A percentile compares a stretch with the other conserved stretches of the same genome.
These are phyloP conservation scores for Pseudotsuga menziesii DNA, from an alignment of 75 land plant species.

Conservation along the genomic window DNA sequence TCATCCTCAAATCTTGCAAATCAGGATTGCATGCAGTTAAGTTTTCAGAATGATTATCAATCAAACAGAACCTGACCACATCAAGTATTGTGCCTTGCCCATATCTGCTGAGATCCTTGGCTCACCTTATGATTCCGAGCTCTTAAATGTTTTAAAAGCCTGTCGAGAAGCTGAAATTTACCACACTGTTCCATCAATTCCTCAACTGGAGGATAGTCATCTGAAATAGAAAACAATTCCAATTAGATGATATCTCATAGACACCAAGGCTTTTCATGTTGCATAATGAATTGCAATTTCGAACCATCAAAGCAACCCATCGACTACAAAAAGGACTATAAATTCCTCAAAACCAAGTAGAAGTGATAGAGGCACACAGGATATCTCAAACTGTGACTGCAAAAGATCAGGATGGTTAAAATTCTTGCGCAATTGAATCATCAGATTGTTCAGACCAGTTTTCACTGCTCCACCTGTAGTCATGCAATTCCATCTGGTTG, in stretches of 20 bases:
- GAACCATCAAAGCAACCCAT: neutral
- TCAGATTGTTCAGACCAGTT: slow-evolving; percentile 39
- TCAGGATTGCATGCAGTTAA: neutral
- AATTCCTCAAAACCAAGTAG: neutral
- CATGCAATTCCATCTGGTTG: neutral
- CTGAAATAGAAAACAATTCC: slow-evolving; percentile 23
- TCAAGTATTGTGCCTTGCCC: neutral
- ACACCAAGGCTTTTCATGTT: too few species aligned
- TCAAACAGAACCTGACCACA: neutral
- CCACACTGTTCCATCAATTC: slow-evolving; percentile 84
- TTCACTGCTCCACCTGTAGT: slow-evolving; percentile 37
- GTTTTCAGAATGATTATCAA: neutral
- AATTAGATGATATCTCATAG: neutral
- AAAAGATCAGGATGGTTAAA: slow-evolving; percentile 53
- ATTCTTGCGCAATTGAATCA: slow-evolving; percentile 43
- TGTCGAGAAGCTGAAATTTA: slow-evolving; percentile 77
- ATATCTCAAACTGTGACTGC: slow-evolving; percentile 25
- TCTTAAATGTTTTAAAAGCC: slow-evolving; percentile 35
- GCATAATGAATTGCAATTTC: neutral
- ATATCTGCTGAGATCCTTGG: neutral
- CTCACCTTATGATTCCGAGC: slow-evolving; percentile 38
- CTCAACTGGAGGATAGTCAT: slow-evolving; percentile 69
- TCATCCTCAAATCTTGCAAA: slow-evolving; percentile 1
- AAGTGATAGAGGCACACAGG: neutral
- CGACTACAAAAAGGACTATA: neutral